phyloP scores from a whole-genome alignment of 306 rosid species.

The Trichosanthes cucumerina region DNA sequence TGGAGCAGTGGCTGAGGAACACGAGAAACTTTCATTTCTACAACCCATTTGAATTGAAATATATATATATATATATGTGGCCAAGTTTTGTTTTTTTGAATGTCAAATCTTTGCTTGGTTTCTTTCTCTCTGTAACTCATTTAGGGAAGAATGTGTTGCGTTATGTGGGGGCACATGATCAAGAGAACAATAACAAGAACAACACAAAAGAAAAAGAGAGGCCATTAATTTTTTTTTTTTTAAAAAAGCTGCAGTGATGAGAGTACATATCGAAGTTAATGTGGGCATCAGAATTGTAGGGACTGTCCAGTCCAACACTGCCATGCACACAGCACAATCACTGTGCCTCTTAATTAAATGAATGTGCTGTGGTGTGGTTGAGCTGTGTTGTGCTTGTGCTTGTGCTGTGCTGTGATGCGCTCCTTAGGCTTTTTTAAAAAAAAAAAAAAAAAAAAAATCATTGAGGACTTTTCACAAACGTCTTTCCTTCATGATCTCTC shows the following conservation, averaged over 20 bases:
- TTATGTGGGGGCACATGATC: background rate
- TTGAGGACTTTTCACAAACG: background rate
- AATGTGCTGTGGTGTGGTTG: background rate
- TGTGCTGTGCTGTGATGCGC: background rate
- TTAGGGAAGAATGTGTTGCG: background rate
- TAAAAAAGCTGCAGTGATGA: background rate
- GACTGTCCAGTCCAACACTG: background rate
- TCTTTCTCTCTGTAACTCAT: background rate
- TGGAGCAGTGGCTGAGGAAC: background rate
- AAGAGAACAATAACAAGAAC: background rate
- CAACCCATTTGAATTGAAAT: background rate
- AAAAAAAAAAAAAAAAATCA: no score
- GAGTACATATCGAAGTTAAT: conserved; percentile 1
- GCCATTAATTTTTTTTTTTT: background rate
- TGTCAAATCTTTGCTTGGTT: background rate
- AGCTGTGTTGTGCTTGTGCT: background rate
- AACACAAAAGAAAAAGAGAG: background rate
- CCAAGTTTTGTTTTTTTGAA: background rate
- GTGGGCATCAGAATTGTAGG: background rate
- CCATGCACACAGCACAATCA: background rate
- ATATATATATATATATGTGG: background rate
- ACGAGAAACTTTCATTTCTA: background rate
- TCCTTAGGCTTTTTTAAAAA: background rate
- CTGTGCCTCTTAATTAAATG: background rate
- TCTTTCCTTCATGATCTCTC: background rate